Conservation (phyloP, 495 filamentous ascomycete genomes). For the Podospora tetraspora region DNA sequence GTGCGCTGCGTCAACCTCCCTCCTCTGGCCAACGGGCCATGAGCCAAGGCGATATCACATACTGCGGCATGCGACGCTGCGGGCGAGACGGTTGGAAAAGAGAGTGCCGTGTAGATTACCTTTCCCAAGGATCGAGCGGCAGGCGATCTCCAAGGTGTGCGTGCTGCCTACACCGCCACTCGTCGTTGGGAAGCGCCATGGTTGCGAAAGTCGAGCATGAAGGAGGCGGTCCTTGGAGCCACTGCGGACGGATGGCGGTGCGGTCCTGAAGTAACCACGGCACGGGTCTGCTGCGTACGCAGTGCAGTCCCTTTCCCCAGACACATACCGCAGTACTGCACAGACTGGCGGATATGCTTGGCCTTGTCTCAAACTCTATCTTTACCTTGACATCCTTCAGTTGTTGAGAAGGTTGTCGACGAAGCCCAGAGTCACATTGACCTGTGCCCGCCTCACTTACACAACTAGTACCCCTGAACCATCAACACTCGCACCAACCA, state of each 20-base stretch:
- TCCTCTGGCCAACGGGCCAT: neutral
- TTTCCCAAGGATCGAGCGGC: neutral
- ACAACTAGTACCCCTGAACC: neutral
- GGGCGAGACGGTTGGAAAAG: neutral
- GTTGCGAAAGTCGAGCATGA: neutral
- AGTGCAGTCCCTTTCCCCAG: neutral
- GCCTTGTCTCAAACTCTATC: neutral
- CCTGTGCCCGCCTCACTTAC: neutral
- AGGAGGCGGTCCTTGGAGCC: neutral
- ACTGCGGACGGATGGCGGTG: neutral
- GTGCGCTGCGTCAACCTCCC: constrained; percentile 5
- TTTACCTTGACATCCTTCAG: neutral
- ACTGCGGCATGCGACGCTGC: neutral
- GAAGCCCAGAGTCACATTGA: neutral
- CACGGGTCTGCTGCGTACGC: neutral
- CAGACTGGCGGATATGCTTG: neutral
- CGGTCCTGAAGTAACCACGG: neutral
- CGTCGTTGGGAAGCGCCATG: neutral
- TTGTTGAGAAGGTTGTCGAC: neutral
- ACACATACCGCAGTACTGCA: neutral
- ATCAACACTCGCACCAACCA: neutral
- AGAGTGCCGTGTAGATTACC: constrained; percentile 2
- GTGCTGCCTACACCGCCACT: neutral
- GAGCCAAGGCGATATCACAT: constrained; percentile 15
- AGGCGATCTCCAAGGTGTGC: neutral